Percentiles rank a stretch among this genome's conserved stretches.
These are phyloP conservation scores for Cytidiella melzeri DNA, from an alignment of 768 basidiomycete genomes.

Conservation along the genomic window DNA sequence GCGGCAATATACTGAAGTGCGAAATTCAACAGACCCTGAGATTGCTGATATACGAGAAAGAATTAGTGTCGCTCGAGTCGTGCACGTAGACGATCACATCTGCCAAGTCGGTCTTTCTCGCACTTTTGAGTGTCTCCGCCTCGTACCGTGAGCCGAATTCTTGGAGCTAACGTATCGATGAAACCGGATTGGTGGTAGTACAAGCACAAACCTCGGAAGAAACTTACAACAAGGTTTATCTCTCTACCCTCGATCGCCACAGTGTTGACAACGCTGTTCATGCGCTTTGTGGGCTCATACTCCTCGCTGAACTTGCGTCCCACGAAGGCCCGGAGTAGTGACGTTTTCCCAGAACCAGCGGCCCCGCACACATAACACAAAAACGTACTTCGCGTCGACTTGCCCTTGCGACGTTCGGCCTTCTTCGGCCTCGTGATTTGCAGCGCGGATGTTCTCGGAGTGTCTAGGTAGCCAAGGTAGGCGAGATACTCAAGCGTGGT, in stretches of 20 bases:
- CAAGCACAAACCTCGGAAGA: background rate
- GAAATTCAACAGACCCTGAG: conserved; percentile 57
- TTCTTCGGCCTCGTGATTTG: conserved; percentile 82
- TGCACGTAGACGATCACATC: conserved; percentile 96
- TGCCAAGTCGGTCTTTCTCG: conserved; percentile 86
- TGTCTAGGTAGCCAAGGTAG: conserved; percentile 83
- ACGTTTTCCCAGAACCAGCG: conserved; percentile 93
- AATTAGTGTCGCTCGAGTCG: conserved; percentile 98
- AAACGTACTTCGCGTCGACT: conserved; percentile 87
- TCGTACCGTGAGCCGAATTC: conserved; percentile 98
- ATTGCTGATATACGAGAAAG: conserved; percentile 97
- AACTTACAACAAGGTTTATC: conserved; percentile 90
- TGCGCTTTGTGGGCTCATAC: conserved; percentile 87
- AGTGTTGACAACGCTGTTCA: conserved; percentile 88
- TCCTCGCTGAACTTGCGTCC: conserved; percentile 67
- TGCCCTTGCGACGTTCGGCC: conserved; percentile 79
- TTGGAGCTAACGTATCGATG: conserved; percentile 57
- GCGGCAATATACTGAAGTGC: conserved; percentile 10
- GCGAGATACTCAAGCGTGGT: conserved; percentile 92
- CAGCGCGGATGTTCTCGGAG: conserved; percentile 72
- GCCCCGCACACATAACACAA: conserved; percentile 92
- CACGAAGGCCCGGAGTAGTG: conserved; percentile 76
- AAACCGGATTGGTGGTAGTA: background rate
- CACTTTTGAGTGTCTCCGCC: conserved; percentile 79
- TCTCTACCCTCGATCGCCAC: conserved; percentile 94